These are phyloP conservation scores for Allantophomopsis cytisporea DNA, from an alignment of 2,329 filamentous ascomycete genomes.

Conservation along the genomic window DNA sequence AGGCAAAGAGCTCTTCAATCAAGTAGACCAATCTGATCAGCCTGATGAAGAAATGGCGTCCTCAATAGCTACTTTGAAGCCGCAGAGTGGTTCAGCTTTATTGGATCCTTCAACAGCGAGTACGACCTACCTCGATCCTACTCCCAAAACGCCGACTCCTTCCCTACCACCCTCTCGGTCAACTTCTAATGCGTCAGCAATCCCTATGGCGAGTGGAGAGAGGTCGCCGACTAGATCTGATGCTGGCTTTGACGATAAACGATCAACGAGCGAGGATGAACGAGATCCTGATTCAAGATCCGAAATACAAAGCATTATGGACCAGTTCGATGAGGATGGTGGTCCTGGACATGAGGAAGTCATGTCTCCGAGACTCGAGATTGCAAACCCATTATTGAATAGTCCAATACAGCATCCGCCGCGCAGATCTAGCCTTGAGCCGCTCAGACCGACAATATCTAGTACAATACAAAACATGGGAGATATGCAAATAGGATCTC, in stretches of 20 bases:
- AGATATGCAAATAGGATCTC: conserved; percentile 11
- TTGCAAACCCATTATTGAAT: conserved; percentile 67
- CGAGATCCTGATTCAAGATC: conserved; percentile 58
- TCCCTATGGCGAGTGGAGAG: conserved; percentile 22
- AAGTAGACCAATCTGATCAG: too few relatives aligned
- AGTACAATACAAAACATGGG: conserved; percentile 13
- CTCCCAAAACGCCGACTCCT: conserved; percentile 26
- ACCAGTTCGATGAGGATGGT: conserved; percentile 72
- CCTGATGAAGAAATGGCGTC: conserved; percentile 14
- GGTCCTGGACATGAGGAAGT: conserved; percentile 67
- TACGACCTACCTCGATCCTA: conserved; percentile 27
- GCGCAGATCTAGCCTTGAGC: conserved; percentile 76
- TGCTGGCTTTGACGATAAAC: conserved; percentile 41
- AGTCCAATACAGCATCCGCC: conserved; percentile 59
- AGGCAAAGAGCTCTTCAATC: too few relatives aligned
- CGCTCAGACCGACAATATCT: conserved; percentile 25
- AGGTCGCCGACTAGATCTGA: conserved; percentile 40
- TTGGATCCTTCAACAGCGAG: conserved; percentile 5
- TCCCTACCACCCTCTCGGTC: conserved; percentile 24
- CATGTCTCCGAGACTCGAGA: conserved; percentile 79
- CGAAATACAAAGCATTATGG: conserved; percentile 97
- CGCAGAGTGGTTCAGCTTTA: conserved; percentile 4
- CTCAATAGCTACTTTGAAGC: conserved; percentile 19
- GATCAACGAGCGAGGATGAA: conserved; percentile 44
- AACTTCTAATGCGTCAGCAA: conserved; percentile 17